These are phyloP conservation scores for Fabrea salina DNA, from an alignment of 169 alveolate species.

Conservation along the genomic window DNA sequence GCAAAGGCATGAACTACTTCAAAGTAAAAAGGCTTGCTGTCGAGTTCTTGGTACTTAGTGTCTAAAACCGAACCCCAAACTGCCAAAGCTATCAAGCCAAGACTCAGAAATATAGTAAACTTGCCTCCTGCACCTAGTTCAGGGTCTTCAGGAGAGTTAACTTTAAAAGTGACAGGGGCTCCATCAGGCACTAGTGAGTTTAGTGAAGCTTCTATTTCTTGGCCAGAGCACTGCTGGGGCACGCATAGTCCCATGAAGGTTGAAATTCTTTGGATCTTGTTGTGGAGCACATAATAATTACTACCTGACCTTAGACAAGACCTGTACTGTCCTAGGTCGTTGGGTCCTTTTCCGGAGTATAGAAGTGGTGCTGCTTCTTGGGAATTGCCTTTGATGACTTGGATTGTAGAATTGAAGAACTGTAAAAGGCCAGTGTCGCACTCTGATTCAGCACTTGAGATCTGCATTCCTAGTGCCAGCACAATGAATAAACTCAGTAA, in stretches of 20 bases:
- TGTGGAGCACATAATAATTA: background rate
- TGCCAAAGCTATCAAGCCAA: background rate
- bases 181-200: background rate
- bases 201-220: background rate
- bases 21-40: background rate
- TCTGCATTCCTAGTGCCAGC: too few relatives aligned
- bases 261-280: too few relatives aligned
- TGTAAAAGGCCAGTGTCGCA: too few relatives aligned
- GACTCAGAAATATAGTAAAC: background rate
- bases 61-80: background rate
- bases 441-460: too few relatives aligned
- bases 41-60: background rate
- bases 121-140: background rate
- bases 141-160: background rate
- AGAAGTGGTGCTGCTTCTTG: background rate
- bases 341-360: background rate
- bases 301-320: background rate
- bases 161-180: background rate
- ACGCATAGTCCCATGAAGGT: background rate
- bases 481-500: too few relatives aligned
- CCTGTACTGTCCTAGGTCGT: conserved; percentile 20
- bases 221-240: conserved; percentile 3
- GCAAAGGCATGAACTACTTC: background rate
- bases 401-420: too few relatives aligned
- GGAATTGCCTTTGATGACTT: background rate